Conservation (phyloP, 352 stramenopile species). For the Phytophthora capsici region DNA sequence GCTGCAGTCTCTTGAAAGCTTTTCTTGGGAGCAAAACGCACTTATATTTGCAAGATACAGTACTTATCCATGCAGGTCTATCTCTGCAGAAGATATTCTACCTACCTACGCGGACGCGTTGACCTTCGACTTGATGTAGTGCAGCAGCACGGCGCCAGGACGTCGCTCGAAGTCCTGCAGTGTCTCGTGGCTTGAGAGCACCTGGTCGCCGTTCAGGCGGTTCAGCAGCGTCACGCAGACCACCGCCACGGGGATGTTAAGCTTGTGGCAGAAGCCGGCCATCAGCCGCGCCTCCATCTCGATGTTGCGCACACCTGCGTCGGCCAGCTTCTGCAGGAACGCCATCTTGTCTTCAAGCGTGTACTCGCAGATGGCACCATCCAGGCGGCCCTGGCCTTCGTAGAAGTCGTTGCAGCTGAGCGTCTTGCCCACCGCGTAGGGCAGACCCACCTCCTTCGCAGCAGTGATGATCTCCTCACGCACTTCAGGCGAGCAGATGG, state of each 20-base stretch:
- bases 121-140: constrained; percentile 79
- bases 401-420: constrained; percentile 89
- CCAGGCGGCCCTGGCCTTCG: constrained; percentile 82
- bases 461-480: constrained; percentile 58
- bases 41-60: constrained; percentile 15
- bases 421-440: constrained; percentile 80
- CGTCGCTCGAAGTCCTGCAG: constrained; percentile 73
- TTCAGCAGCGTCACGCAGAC: constrained; percentile 84
- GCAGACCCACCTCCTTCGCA: constrained; percentile 55
- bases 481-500: constrained; percentile 64
- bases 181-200: constrained; percentile 63
- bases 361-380: constrained; percentile 85
- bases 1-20: not conserved
- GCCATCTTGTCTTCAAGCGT: constrained; percentile 78
- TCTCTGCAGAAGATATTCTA: not conserved
- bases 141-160: constrained; percentile 62
- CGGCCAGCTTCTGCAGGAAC: constrained; percentile 65
- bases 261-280: constrained; percentile 78
- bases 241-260: constrained; percentile 76
- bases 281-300: constrained; percentile 86
- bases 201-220: constrained; percentile 79
- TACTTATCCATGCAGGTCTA: constrained; percentile 14
- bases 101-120: constrained; percentile 18
- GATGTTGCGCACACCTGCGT: constrained; percentile 79
- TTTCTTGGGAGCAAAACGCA: constrained; percentile 9